phyloP scores from a whole-genome alignment of 2,329 filamentous ascomycete genomes.

The Purpureocillium takamizusanense region DNA sequence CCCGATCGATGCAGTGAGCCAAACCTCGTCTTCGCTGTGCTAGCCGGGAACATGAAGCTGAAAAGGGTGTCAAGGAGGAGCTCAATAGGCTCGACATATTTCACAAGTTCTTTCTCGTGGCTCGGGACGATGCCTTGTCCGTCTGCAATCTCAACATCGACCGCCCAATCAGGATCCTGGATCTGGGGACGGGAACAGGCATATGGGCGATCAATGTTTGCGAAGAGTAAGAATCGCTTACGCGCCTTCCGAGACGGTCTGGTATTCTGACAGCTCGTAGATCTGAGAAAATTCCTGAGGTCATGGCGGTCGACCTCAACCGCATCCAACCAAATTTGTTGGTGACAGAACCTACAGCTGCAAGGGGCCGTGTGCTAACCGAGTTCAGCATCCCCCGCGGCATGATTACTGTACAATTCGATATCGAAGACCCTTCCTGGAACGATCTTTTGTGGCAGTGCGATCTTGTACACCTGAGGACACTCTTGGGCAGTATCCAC shows the following conservation, averaged over 20 bases:
- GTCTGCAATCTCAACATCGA: constrained; percentile 9
- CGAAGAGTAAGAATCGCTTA: constrained; percentile 44
- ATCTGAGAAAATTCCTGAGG: constrained; percentile 14
- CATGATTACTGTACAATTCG: constrained; percentile 45
- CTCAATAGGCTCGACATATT: constrained; percentile 73
- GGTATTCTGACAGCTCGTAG: constrained; percentile 8
- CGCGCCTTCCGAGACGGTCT: too few relatives aligned
- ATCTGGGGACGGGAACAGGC: constrained; percentile 77
- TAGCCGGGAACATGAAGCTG: constrained; percentile 8
- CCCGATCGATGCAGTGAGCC: constrained; percentile 64
- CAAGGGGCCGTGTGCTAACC: constrained; percentile 7
- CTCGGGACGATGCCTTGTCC: constrained; percentile 36
- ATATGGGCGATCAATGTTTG: constrained; percentile 89
- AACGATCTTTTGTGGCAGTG: constrained; percentile 38
- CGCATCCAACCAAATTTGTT: constrained; percentile 29
- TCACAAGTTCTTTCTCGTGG: constrained; percentile 65
- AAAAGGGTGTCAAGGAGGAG: constrained; percentile 44
- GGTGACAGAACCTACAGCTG: constrained; percentile 5
- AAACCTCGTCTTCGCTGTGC: background rate
- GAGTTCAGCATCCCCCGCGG: constrained; percentile 59
- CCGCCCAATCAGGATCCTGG: constrained; percentile 36
- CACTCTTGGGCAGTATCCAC: constrained; percentile 68
- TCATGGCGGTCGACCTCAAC: constrained; percentile 30
- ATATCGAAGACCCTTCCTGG: constrained; percentile 70
- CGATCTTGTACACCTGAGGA: constrained; percentile 76